These are phyloP conservation scores for Brassica cretica DNA, from an alignment of 345 rosid genomes.

Conservation along the genomic window DNA sequence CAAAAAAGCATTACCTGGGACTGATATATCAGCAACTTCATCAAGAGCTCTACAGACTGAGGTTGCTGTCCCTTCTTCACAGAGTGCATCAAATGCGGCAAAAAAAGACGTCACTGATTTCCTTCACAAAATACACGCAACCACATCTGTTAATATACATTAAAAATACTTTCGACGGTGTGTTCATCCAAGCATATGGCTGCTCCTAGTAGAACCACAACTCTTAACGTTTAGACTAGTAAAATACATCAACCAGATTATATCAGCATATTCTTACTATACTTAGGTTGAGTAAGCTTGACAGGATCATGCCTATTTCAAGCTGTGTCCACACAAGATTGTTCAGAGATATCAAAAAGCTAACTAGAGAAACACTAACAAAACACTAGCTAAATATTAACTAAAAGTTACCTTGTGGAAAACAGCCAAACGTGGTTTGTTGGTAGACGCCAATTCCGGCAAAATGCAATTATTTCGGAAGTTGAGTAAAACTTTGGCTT, in stretches of 20 bases:
- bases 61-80: constrained; percentile 94
- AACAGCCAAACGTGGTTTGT: constrained; percentile 92
- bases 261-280: constrained; percentile 8
- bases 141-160: constrained; percentile 9
- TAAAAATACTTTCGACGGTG: neutral
- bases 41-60: constrained; percentile 86
- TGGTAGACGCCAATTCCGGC: constrained; percentile 88
- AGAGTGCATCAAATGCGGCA: constrained; percentile 79
- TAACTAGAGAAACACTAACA: neutral
- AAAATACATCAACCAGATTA: neutral
- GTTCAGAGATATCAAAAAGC: neutral
- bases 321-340: neutral
- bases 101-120: constrained; percentile 83
- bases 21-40: constrained; percentile 91
- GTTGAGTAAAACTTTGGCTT: constrained; percentile 95
- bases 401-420: constrained; percentile 70
- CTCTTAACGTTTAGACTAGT: constrained; percentile 6
- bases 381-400: neutral
- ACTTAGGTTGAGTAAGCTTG: neutral
- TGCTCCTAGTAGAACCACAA: constrained; percentile 11
- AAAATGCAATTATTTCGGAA: constrained; percentile 82
- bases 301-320: neutral
- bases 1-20: constrained; percentile 59
- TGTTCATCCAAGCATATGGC: constrained; percentile 7
- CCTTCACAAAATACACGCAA: constrained; percentile 47